Base-by-base conservation (phyloP, 805 yeast species). In the Ogataea ganodermae region DNA sequence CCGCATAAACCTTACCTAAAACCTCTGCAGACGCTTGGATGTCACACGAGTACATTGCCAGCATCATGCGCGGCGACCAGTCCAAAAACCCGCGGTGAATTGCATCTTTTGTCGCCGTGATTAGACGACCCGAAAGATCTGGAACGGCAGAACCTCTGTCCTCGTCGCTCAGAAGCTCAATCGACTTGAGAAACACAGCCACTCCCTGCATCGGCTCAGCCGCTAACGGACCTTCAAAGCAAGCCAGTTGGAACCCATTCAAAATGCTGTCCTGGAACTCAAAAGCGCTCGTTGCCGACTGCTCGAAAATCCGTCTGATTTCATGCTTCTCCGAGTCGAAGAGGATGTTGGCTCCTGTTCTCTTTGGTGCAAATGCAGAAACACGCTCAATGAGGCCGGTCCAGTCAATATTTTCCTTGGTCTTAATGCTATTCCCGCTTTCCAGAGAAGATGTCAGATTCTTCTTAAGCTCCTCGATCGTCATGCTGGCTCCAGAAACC, bases 1-100 rank as follows among this genome's bases (percentile, higher is more conserved):
- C 98, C 0, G 90, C 94, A 62, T 94, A 94, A 0, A 94, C 98
- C 63, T 88, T 89, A 35, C 99, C 99, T 44, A 94, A 72, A 0
- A 89, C 97, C 53, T 94, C 99, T 0, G 96, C 81, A 2, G 96
- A 79, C 0, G 98, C 94, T 68, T 94, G 99, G 55, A 94, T 88
- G 55, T 92, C 97, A 73, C 97, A 91, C 0, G 86, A 74, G 63
- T 94, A 94, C 81, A 86, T 89, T 3, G 99, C 99, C 59, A 95
- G 76, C 81, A 86, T 84, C 40, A 94, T 67, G 49, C 99, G 77
- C 6, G 98, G 96, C 0, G 97, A 83, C 84, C 94, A 86, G 49
- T 81, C 84, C 30, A 88, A 64, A 60, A 92, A 79, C 1, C 82
- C 79, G 36, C 76, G 72, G 59, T 87, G 88, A 35, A 94, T 84